These are phyloP conservation scores for Borovskyia barvae DNA, from an alignment of 208 protist species.

Conservation along the genomic window DNA sequence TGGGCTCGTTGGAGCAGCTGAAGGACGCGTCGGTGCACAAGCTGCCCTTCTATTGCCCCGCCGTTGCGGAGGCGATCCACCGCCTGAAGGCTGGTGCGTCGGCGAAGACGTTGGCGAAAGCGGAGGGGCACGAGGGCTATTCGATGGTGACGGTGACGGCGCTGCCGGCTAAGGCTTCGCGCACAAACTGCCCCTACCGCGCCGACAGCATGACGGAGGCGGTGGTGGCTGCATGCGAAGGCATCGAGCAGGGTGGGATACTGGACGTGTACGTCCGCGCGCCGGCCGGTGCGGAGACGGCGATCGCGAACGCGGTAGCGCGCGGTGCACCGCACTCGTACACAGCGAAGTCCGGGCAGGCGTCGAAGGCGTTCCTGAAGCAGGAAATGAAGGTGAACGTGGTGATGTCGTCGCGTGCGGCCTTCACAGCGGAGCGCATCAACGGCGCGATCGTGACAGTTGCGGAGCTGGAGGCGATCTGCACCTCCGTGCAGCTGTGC, in stretches of 20 bases:
- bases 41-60: constrained; percentile 50
- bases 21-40: constrained; percentile 32
- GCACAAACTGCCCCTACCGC: constrained; percentile 69
- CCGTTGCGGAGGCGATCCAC: constrained; percentile 52
- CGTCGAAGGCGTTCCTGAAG: constrained; percentile 28
- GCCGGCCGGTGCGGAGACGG: constrained; percentile 32
- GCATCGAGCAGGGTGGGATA: constrained; percentile 15
- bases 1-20: constrained; percentile 49
- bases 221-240: constrained; percentile 26
- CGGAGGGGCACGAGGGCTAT: constrained; percentile 20
- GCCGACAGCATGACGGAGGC: constrained; percentile 47
- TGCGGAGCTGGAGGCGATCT: constrained; percentile 51
- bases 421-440: constrained; percentile 34
- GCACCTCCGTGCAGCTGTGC: constrained; percentile 71
- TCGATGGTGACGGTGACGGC: constrained; percentile 38
- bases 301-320: constrained; percentile 51
- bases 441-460: constrained; percentile 14
- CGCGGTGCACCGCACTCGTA: constrained; percentile 46
- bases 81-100: constrained; percentile 30
- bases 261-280: constrained; percentile 58
- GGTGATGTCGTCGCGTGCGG: constrained; percentile 42
- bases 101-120: constrained; percentile 26
- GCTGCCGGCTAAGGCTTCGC: constrained; percentile 49
- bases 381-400: constrained; percentile 32
- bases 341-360: constrained; percentile 41